phyloP scores from a whole-genome alignment of 1,139 yeast species.

The Kodamaea anthophila region DNA sequence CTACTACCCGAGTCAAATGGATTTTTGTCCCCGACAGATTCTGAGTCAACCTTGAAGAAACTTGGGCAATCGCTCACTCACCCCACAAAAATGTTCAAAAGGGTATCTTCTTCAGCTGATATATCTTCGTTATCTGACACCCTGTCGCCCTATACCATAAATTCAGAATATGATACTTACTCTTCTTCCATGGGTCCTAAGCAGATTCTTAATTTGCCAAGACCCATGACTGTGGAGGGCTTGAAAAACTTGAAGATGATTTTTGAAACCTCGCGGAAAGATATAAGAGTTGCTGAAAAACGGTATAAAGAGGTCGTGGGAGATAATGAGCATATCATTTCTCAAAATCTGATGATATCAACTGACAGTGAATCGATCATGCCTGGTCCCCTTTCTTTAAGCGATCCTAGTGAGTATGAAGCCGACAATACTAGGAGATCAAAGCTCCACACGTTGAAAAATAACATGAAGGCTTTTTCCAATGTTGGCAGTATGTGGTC shows the following conservation, averaged over 20 bases:
- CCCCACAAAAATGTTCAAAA: constrained; percentile 15
- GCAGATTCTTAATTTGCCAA: constrained; percentile 22
- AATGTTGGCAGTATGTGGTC: constrained; percentile 54
- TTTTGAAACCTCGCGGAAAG: constrained; percentile 26
- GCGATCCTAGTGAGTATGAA: constrained; percentile 24
- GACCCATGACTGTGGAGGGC: constrained; percentile 25
- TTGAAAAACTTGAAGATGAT: constrained; percentile 29
- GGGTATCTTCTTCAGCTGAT: too few relatives aligned
- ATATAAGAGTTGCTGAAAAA: constrained; percentile 20
- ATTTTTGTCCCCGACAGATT: background rate
- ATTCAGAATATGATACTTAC: too few relatives aligned
- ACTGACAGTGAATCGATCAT: constrained; percentile 6
- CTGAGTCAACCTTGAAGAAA: constrained; percentile 15
- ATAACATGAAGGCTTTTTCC: constrained; percentile 25
- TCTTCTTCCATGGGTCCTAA: constrained; percentile 4
- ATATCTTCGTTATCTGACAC: too few relatives aligned
- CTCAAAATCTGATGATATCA: constrained; percentile 2
- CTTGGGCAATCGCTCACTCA: constrained; percentile 14
- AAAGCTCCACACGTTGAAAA: constrained; percentile 20
- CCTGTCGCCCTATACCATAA: constrained; percentile 1
- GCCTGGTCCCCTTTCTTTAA: constrained; percentile 23
- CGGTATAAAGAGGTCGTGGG: constrained; percentile 16
- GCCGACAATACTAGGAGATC: constrained; percentile 8
- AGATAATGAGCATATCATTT: constrained; percentile 1
- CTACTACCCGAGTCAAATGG: too few relatives aligned